Evolutionary conservation across 805 yeast genomes (phyloP).

Genomic region (Candida andamanensis): DNA sequence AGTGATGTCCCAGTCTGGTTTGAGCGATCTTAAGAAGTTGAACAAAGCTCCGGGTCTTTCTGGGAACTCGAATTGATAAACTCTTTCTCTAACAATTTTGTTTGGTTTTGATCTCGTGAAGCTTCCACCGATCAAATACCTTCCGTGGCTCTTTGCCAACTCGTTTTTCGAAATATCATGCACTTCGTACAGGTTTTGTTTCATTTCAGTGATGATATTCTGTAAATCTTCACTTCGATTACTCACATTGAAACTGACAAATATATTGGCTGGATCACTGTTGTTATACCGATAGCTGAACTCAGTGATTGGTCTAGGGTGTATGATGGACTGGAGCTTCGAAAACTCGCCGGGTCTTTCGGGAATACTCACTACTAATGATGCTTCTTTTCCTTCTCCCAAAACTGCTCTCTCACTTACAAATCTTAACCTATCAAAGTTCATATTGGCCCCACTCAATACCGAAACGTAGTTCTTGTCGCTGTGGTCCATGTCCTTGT

Average conservation of each 20-base stretch:
- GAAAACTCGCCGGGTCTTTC: slow-evolving; percentile 89
- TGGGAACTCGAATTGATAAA: slow-evolving; percentile 89
- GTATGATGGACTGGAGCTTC: slow-evolving; percentile 67
- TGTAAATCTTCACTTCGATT: slow-evolving; percentile 71
- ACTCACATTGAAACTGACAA: slow-evolving; percentile 79
- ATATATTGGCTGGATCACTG: slow-evolving; percentile 62
- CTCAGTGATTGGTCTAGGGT: slow-evolving; percentile 90
- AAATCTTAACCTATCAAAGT: slow-evolving; percentile 91
- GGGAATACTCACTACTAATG: slow-evolving; percentile 84
- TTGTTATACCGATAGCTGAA: slow-evolving; percentile 79
- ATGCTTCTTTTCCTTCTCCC: slow-evolving; percentile 98
- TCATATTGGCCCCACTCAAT: slow-evolving; percentile 96
- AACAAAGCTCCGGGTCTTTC: slow-evolving; percentile 94
- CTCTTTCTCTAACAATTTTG: slow-evolving; percentile 63
- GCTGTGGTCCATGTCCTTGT: slow-evolving; percentile 69
- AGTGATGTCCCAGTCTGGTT: slow-evolving; percentile 84
- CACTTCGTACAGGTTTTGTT: slow-evolving; percentile 61
- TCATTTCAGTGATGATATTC: slow-evolving; percentile 55
- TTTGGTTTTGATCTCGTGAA: slow-evolving; percentile 31
- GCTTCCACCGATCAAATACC: slow-evolving; percentile 89
- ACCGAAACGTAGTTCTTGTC: slow-evolving; percentile 74
- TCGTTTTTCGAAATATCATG: slow-evolving; percentile 88
- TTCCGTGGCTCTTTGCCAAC: slow-evolving; percentile 92
- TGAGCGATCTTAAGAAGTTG: slow-evolving; percentile 66
- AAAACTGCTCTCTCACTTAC: slow-evolving; percentile 95